Evolutionary conservation across 2,329 filamentous ascomycete genomes (phyloP).

Genomic region (Apiospora koreana): DNA sequence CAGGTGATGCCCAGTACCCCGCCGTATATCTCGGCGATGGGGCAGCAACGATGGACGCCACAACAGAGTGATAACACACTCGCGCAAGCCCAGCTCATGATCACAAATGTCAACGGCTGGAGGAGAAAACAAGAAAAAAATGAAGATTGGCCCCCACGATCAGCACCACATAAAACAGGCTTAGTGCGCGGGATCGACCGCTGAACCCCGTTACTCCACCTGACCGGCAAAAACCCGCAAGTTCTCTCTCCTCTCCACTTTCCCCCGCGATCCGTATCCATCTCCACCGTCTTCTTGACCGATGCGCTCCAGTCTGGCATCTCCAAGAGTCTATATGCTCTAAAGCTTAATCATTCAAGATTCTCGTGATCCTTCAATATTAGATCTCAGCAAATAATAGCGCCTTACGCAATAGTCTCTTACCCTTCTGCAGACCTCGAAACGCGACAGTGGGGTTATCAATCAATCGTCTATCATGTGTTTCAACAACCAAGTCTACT

Average conservation of each 20-base stretch:
- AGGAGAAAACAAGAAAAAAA: neutral
- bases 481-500: neutral
- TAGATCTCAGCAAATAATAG: too few species aligned
- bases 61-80: too few species aligned
- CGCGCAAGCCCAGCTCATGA: neutral
- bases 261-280: neutral
- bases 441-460: too few species aligned
- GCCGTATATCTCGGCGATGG: too few species aligned
- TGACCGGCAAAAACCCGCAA: neutral
- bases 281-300: neutral
- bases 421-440: too few species aligned
- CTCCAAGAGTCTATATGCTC: neutral
- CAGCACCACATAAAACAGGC: neutral
- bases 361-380: too few species aligned
- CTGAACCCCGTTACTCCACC: neutral
- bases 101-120: neutral
- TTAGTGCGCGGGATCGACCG: slow-evolving; percentile 3
- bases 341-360: too few species aligned
- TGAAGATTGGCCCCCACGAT: neutral
- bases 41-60: too few species aligned
- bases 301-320: neutral
- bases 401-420: too few species aligned
- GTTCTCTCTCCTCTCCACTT: slow-evolving; percentile 1
- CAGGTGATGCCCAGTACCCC: too few species aligned
- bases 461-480: neutral